Evolutionary conservation across 2,329 filamentous ascomycete species (phyloP), one percentile per base, ranked within the genome.

Genomic region (Fusarium sp.): DNA sequence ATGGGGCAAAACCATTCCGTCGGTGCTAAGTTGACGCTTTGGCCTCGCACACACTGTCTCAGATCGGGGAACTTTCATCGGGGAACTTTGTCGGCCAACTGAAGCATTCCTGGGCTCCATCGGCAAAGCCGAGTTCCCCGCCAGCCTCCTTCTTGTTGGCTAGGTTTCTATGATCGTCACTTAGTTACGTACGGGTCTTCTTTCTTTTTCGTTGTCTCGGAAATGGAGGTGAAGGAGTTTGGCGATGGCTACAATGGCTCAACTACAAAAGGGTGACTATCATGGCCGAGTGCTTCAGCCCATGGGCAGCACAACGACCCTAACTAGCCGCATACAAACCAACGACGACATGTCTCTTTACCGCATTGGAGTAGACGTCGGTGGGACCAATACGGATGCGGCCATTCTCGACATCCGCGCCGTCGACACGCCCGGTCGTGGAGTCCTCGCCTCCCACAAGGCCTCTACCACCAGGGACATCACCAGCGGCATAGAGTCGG

Each of bases 381-480:
- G 83, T 27, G 83, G 83, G 59, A 84, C 82, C 60, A 84, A 84
- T 75, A 84, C 83, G 6, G 86, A 88, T 72, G 83, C 84, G 34
- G 86, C 84, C 27, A 82, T 87, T 62, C 80, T 87, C 32, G 84
- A 87, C 73, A 79, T 85, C 65, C 81, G 76, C n/a, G 80, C 82
- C 14, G 68, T 77, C 9, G 76, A 82, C 60, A 76, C 76, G 20
- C 78, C 82, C 4, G 80, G 79, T 20, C 82, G 84, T 45, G 84
- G 85, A 25, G 84, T 88, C 10, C 76, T 86, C 6, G 85, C 86
- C 5, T 87, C 84, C 18, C 82, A 85, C 78, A 89, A 89, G 77
- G 84, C 86, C 5, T 80, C 85, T 1, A 89, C 87, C 0, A 88
- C 86, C 2, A 72, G 82, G n/a, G 85, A 88, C 75, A 86, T 88